These are phyloP conservation scores for Centrapalus pauciflorus DNA, from an alignment of 129 eudicot species.

Conservation along the genomic window DNA sequence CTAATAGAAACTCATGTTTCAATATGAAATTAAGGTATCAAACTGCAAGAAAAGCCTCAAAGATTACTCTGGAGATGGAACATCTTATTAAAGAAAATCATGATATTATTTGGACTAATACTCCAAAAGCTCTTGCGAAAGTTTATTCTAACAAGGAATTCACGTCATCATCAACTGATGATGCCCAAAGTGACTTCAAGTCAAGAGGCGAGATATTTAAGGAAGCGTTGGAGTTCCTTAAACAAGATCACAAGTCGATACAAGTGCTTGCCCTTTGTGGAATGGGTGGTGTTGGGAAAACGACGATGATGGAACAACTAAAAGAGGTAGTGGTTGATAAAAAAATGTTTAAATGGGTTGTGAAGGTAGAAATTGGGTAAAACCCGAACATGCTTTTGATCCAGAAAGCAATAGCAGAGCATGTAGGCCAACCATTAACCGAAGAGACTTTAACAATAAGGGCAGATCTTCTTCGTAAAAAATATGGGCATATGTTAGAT, in stretches of 20 bases:
- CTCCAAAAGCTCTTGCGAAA: background rate
- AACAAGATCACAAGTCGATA: background rate
- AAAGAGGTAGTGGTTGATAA: background rate
- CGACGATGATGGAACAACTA: conserved; percentile 1
- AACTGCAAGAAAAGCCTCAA: background rate
- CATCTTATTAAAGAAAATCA: background rate
- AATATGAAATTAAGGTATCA: background rate
- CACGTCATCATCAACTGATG: background rate
- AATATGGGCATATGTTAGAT: background rate
- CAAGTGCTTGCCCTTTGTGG: conserved; percentile 10
- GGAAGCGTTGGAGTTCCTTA: background rate
- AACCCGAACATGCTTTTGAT: background rate
- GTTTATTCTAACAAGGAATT: no score
- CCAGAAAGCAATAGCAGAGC: background rate
- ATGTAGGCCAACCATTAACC: background rate
- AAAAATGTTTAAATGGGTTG: background rate
- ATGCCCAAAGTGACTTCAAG: background rate
- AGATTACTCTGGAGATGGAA: background rate
- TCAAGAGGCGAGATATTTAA: background rate
- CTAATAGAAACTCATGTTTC: background rate
- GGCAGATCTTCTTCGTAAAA: background rate
- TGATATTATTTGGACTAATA: background rate
- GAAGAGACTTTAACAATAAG: background rate
- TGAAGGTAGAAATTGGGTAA: background rate
- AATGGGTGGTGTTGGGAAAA: background rate